Evolutionary conservation across 371 early-diverging fungal species (phyloP), one percentile per base, ranked within the genome.

Genomic region (Rhizomucor miehei): DNA sequence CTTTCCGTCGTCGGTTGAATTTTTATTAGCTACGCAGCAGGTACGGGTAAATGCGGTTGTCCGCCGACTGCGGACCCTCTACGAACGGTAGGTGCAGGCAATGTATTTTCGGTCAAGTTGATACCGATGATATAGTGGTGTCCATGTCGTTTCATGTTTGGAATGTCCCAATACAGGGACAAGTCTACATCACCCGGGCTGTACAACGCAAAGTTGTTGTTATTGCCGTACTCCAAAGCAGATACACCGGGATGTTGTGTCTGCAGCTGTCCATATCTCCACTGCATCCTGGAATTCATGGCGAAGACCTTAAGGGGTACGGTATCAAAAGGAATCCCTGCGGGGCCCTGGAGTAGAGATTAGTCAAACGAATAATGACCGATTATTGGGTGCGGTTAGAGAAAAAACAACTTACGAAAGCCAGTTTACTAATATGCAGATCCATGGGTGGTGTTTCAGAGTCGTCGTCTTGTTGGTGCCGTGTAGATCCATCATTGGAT

Each of bases 111-210:
- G 24, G 51, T 84, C 6, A 93, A 65, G 59, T 92, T 93, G 50
- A 93, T 89, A 14, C 95, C 94, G 38, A 91, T 87, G 49, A 94
- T 89, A 51, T 89, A 91, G 61, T 93, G 94, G 59, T 94, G 93
- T 0, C 97, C 87, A 36, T 76, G 79, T 1, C 80, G 77, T 37
- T 63, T 71, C 64, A 70, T 61, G 21, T 74, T 71, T 25, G 79
- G 85, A 12, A 81, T 75, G 43, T 87, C 82, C 94, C 94, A 97
- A 59, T 90, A 89, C n/a, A 97, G 56, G 3, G 86, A 75, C 46
- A 95, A 72, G 60, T 97, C 97, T 19, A 94, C 80, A 54, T 94
- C 92, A 47, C 88, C 90, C 11, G 89, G 82, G 51, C 81, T 86
- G 61, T 87, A 94, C 9, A 92, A 67, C 0, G 93, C 84, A 61